These are phyloP conservation scores for Populus alba DNA, from an alignment of 345 rosid species.

Conservation along the genomic window DNA sequence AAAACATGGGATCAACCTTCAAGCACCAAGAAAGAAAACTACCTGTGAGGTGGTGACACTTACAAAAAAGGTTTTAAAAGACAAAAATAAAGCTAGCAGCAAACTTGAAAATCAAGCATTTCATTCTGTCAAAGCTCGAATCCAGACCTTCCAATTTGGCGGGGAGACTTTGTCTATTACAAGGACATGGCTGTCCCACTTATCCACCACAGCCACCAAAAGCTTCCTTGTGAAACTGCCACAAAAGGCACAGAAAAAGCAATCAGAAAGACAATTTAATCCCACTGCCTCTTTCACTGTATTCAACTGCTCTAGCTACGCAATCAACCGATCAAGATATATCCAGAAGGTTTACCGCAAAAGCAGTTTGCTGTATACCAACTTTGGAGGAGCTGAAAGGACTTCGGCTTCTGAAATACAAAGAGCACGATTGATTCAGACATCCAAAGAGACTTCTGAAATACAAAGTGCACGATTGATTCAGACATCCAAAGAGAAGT, in stretches of 20 bases:
- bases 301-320: neutral
- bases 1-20: neutral
- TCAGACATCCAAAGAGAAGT: neutral
- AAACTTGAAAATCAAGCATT: slow-evolving; percentile 1
- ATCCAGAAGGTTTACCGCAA: slow-evolving; percentile 53
- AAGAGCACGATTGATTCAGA: slow-evolving; percentile 9
- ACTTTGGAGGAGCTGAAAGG: slow-evolving; percentile 94
- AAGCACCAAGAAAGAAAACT: neutral
- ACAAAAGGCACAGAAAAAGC: slow-evolving; percentile 15
- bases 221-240: slow-evolving; percentile 90
- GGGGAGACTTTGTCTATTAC: slow-evolving; percentile 74
- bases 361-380: slow-evolving; percentile 91
- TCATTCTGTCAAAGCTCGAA: neutral
- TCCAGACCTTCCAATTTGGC: slow-evolving; percentile 79
- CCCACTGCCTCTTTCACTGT: neutral
- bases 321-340: neutral
- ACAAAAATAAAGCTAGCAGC: neutral
- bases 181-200: slow-evolving; percentile 77
- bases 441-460: slow-evolving; percentile 51
- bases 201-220: slow-evolving; percentile 75
- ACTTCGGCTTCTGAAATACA: slow-evolving; percentile 84
- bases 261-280: slow-evolving; percentile 9
- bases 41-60: neutral
- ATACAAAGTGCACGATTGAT: slow-evolving; percentile 11
- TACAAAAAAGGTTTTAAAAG: neutral